Evolutionary conservation across 2,329 filamentous ascomycete species (phyloP).

Genomic region (Colletotrichum sp.): DNA sequence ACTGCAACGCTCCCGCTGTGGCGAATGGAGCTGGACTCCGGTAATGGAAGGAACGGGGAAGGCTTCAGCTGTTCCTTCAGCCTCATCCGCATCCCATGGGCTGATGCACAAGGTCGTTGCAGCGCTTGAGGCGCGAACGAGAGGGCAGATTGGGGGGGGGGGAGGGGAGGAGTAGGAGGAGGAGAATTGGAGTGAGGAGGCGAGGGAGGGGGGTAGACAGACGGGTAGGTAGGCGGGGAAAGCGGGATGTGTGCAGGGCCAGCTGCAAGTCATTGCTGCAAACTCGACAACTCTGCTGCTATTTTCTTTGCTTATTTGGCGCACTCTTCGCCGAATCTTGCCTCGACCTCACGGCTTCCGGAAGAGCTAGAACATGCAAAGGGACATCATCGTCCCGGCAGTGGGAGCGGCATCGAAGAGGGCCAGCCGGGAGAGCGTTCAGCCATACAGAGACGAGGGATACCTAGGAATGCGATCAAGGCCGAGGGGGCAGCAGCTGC

Average conservation of each 20-base stretch:
- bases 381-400: neutral
- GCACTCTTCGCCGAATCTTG: neutral
- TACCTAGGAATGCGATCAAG: neutral
- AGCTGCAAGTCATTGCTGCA: conserved; percentile 1
- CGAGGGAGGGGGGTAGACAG: neutral
- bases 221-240: neutral
- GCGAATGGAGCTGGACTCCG: neutral
- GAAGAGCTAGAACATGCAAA: neutral
- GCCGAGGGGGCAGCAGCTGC: neutral
- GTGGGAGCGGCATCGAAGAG: neutral
- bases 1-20: neutral
- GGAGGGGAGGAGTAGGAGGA: neutral
- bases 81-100: neutral
- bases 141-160: neutral
- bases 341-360: neutral
- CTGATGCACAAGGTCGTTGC: neutral
- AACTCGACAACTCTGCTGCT: neutral
- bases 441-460: neutral
- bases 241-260: neutral
- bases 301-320: neutral
- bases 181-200: neutral
- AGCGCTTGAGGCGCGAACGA: neutral
- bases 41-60: neutral
- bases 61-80: neutral
- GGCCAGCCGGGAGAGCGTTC: neutral